A percentile compares a stretch with the other conserved stretches of the same genome.
phyloP scores from a whole-genome alignment of 2,329 filamentous ascomycete species.

The Cytospora schulzeri region DNA sequence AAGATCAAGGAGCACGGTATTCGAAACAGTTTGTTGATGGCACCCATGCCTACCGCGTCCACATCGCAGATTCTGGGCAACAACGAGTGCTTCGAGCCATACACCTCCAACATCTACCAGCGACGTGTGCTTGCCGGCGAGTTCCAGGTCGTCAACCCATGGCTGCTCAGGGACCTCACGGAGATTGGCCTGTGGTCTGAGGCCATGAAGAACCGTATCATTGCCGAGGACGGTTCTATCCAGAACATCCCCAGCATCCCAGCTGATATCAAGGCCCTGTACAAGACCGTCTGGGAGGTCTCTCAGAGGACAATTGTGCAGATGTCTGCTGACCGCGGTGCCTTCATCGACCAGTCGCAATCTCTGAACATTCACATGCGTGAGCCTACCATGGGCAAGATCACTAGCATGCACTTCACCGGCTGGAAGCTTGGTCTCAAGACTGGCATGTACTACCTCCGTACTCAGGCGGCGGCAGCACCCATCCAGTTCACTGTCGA shows the following conservation, averaged over 20 bases:
- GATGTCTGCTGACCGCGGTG: conserved; percentile 97
- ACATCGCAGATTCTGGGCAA: conserved; percentile 98
- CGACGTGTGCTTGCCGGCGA: conserved; percentile 96
- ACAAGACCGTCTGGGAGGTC: conserved; percentile 99
- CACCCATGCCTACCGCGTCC: conserved; percentile 96
- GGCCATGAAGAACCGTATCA: conserved; percentile 99
- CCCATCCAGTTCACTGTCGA: conserved; percentile 99
- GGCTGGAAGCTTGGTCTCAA: conserved; percentile 99
- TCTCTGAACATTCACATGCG: conserved; percentile 99
- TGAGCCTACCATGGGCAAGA: conserved; percentile 99
- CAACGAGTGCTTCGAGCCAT: conserved; percentile 99
- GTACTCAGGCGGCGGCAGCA: conserved; percentile 93
- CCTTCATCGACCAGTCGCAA: conserved; percentile 98
- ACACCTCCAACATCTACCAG: conserved; percentile 99
- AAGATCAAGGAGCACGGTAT: conserved; percentile 92
- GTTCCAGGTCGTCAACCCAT: conserved; percentile 99
- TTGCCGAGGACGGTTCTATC: conserved; percentile 91
- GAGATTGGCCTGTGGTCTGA: conserved; percentile 98
- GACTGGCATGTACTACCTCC: conserved; percentile 99
- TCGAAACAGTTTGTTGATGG: conserved; percentile 92
- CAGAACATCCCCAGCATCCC: conserved; percentile 98
- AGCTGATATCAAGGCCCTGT: conserved; percentile 90
- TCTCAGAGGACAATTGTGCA: conserved; percentile 93
- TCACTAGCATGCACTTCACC: conserved; percentile 98
- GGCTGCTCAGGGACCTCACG: conserved; percentile 96